A percentile compares a stretch with the other conserved stretches of the same genome.
Evolutionary conservation across 2,329 filamentous ascomycete genomes (phyloP).

Genomic region (Curvularia spicifera): DNA sequence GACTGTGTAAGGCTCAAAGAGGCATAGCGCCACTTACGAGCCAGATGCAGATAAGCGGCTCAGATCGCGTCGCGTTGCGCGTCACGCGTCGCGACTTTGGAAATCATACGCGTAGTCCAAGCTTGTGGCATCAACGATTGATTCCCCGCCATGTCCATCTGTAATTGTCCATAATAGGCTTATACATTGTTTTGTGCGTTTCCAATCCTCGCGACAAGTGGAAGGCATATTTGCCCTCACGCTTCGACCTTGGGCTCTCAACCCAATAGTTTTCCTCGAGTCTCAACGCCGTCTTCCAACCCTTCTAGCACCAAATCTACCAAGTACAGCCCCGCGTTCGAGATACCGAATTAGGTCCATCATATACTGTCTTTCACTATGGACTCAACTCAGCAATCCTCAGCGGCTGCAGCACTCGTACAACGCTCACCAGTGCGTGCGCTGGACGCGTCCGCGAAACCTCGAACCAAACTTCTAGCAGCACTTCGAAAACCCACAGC

Average conservation of each 20-base stretch:
- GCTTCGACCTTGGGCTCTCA: background rate
- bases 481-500: constrained; percentile 28
- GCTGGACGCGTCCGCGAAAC: constrained; percentile 26
- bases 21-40: constrained; percentile 14
- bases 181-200: background rate
- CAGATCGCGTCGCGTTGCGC: constrained; percentile 16
- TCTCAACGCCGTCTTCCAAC: background rate
- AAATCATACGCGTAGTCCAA: constrained; percentile 16
- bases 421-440: constrained; percentile 10
- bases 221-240: background rate
- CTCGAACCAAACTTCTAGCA: constrained; percentile 30
- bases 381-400: background rate
- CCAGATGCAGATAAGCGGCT: constrained; percentile 17
- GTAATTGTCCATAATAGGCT: constrained; percentile 15
- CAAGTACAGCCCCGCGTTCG: background rate
- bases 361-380: background rate
- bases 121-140: constrained; percentile 11
- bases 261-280: background rate
- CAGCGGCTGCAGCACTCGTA: background rate
- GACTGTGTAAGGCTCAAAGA: background rate
- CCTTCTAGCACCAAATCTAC: background rate
- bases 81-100: constrained; percentile 13
- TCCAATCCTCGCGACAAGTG: background rate
- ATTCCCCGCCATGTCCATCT: constrained; percentile 21
- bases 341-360: background rate